These are phyloP conservation scores for Candida glucosophila DNA, from an alignment of 1,139 yeast species.

Conservation along the genomic window DNA sequence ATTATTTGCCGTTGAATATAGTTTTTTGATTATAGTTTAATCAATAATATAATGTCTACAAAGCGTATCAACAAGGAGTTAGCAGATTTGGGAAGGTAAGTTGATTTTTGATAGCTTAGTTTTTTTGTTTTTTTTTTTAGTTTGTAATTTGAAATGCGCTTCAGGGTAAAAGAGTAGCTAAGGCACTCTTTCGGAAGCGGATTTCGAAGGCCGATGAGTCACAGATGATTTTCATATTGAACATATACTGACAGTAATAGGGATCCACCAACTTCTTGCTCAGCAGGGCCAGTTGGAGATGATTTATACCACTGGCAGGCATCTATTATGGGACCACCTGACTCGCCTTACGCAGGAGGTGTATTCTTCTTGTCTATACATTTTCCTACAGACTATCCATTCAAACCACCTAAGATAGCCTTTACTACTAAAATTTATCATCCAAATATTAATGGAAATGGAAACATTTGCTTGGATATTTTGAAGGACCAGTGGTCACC, in stretches of 20 bases:
- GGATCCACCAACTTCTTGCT: conserved; percentile 98
- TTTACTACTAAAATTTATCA: conserved; percentile 87
- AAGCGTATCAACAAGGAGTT: conserved; percentile 96
- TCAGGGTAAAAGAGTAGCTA: no score
- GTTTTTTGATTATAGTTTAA: no score
- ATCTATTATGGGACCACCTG: conserved; percentile 92
- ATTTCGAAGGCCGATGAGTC: no score
- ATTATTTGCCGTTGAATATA: no score
- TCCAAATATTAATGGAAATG: conserved; percentile 84
- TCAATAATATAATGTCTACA: conserved; percentile 62
- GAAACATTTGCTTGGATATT: conserved; percentile 80
- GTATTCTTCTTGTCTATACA: conserved; percentile 85
- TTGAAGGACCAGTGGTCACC: conserved; percentile 90
- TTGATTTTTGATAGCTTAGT: conserved; percentile 17
- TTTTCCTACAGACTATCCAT: conserved; percentile 93
- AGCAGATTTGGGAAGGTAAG: conserved; percentile 89
- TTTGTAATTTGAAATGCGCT: no score
- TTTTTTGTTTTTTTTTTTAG: no score
- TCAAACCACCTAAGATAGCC: conserved; percentile 89
- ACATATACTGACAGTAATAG: no score
- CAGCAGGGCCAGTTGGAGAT: conserved; percentile 98
- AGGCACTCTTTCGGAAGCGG: no score
- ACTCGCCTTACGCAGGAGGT: conserved; percentile 90
- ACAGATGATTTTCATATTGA: no score
- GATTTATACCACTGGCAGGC: conserved; percentile 97